Evolutionary conservation across 257 asterid genomes (phyloP), one percentile per base, ranked within the genome.

Genomic region (Solanum habrochaites): DNA sequence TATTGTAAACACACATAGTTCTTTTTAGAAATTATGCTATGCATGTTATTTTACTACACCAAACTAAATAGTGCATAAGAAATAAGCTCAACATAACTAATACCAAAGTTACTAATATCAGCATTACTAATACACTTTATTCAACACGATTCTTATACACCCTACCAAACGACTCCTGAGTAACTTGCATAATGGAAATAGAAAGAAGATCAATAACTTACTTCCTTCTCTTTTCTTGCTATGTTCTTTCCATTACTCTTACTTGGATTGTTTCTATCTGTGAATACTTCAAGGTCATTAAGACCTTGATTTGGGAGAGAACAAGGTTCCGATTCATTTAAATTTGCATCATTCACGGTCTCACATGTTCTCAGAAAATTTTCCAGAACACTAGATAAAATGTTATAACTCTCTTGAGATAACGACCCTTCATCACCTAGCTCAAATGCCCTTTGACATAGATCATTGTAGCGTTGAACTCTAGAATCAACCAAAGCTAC

Each of bases 381-480:
- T 83, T 87, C 88, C 87, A 92, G 37, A 14, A 89, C 91, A 87
- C 83, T 39, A 37, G 78, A 85, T 74, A 89, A 89, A 37, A 89
- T 75, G 71, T 21, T 37, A 47, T 86, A 91, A 23, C 87, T 88
- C 88, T 88, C 94, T 87, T 90, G 93, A 88, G 89, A 89, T 72
- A 90, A 45, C 1, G 93, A 92, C 85, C 91, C 93, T 87, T 87
- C 94, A 85, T 88, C 89, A 69, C 91, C 92, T 78, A 92, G 86
- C 83, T 85, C 64, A 86, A 90, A 85, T 23, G 85, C 91, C 52
- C 58, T 87, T 83, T 88, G 88, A 85, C 88, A 91, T 75, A 91
- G 47, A 69, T 87, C 91, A 62, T 42, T 86, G 80, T 86, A 90
- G 16, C 90, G 88, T 83, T 87, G 88, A 75, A 39, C 81, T 88